phyloP scores from a whole-genome alignment of 2,329 filamentous ascomycete species.

The Aspergillus sp. region DNA sequence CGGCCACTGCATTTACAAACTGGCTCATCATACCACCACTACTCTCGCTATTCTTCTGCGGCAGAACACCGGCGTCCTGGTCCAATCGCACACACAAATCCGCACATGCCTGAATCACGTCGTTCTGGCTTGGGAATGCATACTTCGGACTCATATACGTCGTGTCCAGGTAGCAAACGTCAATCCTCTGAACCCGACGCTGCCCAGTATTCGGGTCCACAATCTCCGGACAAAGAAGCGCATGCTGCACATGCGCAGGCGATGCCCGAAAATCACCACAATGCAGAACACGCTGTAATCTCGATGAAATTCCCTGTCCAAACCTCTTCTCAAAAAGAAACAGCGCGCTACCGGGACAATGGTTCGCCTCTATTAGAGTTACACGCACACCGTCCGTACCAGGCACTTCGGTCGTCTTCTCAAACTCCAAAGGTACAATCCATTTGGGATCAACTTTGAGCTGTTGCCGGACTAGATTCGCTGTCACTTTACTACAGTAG shows the following conservation, averaged over 20 bases:
- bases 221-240: conserved; percentile 68
- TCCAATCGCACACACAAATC: conserved; percentile 77
- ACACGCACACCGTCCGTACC: conserved; percentile 76
- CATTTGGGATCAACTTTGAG: conserved; percentile 79
- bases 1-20: conserved; percentile 49
- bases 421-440: conserved; percentile 79
- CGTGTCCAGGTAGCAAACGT: conserved; percentile 94
- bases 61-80: conserved; percentile 55
- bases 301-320: conserved; percentile 53
- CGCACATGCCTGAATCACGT: conserved; percentile 81
- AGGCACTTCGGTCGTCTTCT: conserved; percentile 69
- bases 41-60: conserved; percentile 49
- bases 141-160: conserved; percentile 96
- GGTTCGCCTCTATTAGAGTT: conserved; percentile 93
- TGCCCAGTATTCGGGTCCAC: conserved; percentile 65
- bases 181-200: conserved; percentile 73
- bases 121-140: conserved; percentile 80
- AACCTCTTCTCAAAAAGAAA: conserved; percentile 82
- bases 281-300: conserved; percentile 74
- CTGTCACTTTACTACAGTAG: conserved; percentile 91
- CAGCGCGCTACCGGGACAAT: conserved; percentile 89
- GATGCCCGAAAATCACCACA: conserved; percentile 95
- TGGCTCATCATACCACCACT: conserved; percentile 55
- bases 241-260: conserved; percentile 73
- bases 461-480: conserved; percentile 79